Conservation (phyloP, 2,329 filamentous ascomycete species). For the Pseudocercospora cruenta region DNA sequence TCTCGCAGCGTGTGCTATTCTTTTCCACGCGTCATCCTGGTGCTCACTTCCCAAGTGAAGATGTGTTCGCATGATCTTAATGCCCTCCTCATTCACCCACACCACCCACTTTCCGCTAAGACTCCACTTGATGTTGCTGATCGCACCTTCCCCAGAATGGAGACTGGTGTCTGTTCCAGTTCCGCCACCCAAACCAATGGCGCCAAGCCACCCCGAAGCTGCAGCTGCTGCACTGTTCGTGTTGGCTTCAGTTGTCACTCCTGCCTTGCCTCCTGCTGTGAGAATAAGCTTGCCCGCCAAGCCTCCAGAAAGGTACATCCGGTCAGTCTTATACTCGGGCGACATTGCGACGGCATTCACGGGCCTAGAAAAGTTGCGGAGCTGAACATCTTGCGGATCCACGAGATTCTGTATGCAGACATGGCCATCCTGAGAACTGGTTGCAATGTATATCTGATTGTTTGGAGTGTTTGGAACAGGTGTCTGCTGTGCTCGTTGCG, state of each 20-base stretch:
- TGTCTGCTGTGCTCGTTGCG: slow-evolving; percentile 49
- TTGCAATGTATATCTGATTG: slow-evolving; percentile 91
- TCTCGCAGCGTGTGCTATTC: slow-evolving; percentile 87
- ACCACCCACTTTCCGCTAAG: slow-evolving; percentile 87
- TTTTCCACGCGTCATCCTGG: slow-evolving; percentile 86
- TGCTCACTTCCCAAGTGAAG: slow-evolving; percentile 76
- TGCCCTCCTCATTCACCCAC: slow-evolving; percentile 95
- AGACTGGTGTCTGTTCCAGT: slow-evolving; percentile 83
- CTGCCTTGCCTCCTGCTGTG: slow-evolving; percentile 77
- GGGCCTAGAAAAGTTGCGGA: slow-evolving; percentile 91
- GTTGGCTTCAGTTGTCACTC: slow-evolving; percentile 80
- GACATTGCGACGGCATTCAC: slow-evolving; percentile 92
- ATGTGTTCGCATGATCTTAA: slow-evolving; percentile 96
- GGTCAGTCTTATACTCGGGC: slow-evolving; percentile 88
- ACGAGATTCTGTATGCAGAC: slow-evolving; percentile 88
- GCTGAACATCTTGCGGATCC: slow-evolving; percentile 84
- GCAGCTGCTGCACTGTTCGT: slow-evolving; percentile 79
- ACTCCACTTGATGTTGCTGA: slow-evolving; percentile 94
- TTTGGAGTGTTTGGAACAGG: slow-evolving; percentile 73
- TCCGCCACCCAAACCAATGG: slow-evolving; percentile 74
- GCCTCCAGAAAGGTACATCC: slow-evolving; percentile 87
- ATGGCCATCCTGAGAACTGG: slow-evolving; percentile 92
- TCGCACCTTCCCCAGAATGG: slow-evolving; percentile 88
- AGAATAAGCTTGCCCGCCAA: slow-evolving; percentile 84
- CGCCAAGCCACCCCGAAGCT: slow-evolving; percentile 81